phyloP scores from a whole-genome alignment of 2,329 filamentous ascomycete genomes.

The Venturia pyrina region DNA sequence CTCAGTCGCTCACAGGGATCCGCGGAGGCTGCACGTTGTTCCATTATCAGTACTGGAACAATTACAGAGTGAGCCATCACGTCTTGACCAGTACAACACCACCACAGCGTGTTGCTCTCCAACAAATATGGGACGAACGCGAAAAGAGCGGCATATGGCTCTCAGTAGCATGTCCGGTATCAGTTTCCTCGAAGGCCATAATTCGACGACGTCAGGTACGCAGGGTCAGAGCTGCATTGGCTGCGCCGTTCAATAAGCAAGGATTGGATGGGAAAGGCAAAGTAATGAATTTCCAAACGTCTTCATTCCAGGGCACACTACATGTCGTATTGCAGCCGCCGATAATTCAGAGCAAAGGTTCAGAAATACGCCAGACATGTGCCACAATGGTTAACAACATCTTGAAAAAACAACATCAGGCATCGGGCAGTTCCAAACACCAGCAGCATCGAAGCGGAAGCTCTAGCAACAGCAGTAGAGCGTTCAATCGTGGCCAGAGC shows the following conservation, averaged over 20 bases:
- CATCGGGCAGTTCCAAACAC: not conserved
- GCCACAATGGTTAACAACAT: not conserved
- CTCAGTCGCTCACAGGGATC: not conserved
- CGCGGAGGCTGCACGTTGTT: not conserved
- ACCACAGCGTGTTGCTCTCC: not conserved
- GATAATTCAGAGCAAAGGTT: not conserved
- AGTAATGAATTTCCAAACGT: not conserved
- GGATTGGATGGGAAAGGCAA: not conserved
- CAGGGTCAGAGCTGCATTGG: constrained; percentile 3
- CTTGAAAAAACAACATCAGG: not conserved
- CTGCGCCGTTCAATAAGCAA: not conserved
- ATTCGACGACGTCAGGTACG: constrained; percentile 2
- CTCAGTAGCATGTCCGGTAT: not conserved
- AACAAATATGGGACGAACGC: not conserved
- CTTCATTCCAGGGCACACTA: not conserved
- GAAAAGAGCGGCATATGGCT: not conserved
- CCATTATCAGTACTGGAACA: not conserved
- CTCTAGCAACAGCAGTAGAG: not conserved
- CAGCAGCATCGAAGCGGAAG: not conserved
- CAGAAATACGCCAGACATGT: not conserved
- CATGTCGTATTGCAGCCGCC: not conserved
- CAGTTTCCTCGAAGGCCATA: not conserved
- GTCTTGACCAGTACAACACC: not conserved
- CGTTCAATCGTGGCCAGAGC: not conserved
- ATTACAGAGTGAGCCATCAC: not conserved